Percentiles rank a stretch among this genome's conserved stretches.
phyloP scores from a whole-genome alignment of 2,329 filamentous ascomycete genomes.

The Raffaelea arxii region DNA sequence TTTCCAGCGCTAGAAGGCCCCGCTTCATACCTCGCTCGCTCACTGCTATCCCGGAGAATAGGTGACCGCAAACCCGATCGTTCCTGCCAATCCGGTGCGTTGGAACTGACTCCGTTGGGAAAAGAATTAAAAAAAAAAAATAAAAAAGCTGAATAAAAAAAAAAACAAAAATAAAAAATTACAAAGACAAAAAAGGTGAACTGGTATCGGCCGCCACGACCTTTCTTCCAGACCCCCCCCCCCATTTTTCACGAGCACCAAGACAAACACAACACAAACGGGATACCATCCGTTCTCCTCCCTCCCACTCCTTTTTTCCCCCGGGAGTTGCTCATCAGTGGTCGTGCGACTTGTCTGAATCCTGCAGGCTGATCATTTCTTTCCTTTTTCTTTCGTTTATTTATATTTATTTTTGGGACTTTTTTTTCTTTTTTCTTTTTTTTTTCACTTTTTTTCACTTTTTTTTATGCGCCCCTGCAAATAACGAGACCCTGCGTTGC shows the following conservation, averaged over 20 bases:
- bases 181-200: too few species aligned
- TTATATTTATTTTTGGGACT: background rate
- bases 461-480: background rate
- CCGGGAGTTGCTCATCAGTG: background rate
- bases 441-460: constrained; percentile 1
- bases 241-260: too few species aligned
- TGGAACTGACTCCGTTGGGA: background rate
- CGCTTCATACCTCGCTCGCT: too few species aligned
- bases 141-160: background rate
- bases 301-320: background rate
- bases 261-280: background rate
- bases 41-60: too few species aligned
- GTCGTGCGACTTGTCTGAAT: background rate
- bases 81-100: background rate
- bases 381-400: background rate
- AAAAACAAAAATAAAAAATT: background rate
- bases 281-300: background rate
- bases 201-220: too few species aligned
- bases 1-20: background rate
- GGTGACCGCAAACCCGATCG: background rate
- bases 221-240: background rate
- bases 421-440: constrained; percentile 3
- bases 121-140: background rate
- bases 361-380: background rate
- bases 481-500: too few species aligned